These are phyloP conservation scores for Dioscorea cayenensis DNA, from an alignment of 116 monocot species.

Conservation along the genomic window DNA sequence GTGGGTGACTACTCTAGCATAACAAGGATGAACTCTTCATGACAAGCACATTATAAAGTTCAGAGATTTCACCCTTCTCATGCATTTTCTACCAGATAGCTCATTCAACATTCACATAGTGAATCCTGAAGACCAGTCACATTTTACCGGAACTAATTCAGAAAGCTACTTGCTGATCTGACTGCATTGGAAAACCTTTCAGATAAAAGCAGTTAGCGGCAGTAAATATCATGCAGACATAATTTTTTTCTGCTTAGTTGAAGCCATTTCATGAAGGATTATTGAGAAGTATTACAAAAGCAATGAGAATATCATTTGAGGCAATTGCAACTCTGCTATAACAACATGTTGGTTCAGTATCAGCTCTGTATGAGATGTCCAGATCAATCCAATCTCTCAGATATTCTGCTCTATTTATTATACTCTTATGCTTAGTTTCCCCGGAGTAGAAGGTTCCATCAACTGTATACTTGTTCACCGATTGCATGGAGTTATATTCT, in stretches of 20 bases:
- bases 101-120: neutral
- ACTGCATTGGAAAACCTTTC: neutral
- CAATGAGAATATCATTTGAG: neutral
- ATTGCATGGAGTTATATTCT: too few relatives aligned
- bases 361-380: too few relatives aligned
- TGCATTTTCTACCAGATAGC: neutral
- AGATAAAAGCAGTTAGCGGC: neutral
- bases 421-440: too few relatives aligned
- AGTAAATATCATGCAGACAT: neutral
- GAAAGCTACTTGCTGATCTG: neutral
- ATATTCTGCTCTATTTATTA: too few relatives aligned
- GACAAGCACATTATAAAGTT: neutral
- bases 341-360: neutral
- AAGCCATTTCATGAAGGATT: neutral
- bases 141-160: neutral
- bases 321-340: neutral
- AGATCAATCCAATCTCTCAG: too few relatives aligned
- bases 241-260: neutral
- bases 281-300: neutral
- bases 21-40: constrained; percentile 28
- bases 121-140: neutral
- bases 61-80: too few relatives aligned
- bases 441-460: too few relatives aligned
- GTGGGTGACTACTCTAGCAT: constrained; percentile 76
- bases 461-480: too few relatives aligned